Conservation (phyloP, 1,284 basidiomycete species). For the Peniophora sp. region DNA sequence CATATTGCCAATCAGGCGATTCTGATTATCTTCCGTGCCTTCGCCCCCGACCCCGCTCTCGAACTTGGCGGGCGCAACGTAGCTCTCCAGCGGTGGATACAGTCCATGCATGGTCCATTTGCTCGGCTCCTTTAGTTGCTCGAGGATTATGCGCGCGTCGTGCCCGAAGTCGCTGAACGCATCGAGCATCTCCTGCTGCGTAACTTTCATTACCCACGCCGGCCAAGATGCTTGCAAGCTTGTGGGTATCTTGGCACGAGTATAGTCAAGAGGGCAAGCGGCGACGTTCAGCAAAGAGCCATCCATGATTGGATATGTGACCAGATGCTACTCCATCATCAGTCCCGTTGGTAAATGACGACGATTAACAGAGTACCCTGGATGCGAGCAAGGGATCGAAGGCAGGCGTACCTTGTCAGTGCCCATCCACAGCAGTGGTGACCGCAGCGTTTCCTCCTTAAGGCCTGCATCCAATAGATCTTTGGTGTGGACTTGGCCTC, state of each 20-base stretch:
- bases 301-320: constrained; percentile 46
- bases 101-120: constrained; percentile 57
- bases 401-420: constrained; percentile 29
- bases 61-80: too few species aligned
- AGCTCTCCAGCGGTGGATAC: constrained; percentile 39
- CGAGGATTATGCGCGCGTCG: constrained; percentile 29
- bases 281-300: constrained; percentile 9
- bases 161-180: not conserved
- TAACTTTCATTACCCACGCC: not conserved
- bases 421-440: constrained; percentile 33
- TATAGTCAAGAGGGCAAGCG: not conserved
- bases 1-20: constrained; percentile 4
- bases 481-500: constrained; percentile 29
- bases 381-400: not conserved
- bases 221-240: not conserved
- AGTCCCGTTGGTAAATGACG: too few species aligned
- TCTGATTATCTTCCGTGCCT: too few species aligned
- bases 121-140: constrained; percentile 39
- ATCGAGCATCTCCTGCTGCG: not conserved
- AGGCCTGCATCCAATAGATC: constrained; percentile 27
- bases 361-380: not conserved
- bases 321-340: constrained; percentile 36
- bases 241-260: not conserved
- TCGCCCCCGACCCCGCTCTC: constrained; percentile 15
- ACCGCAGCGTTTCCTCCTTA: constrained; percentile 24